phyloP scores from a whole-genome alignment of 2,329 filamentous ascomycete species.

The Xylariaceae sp. region DNA sequence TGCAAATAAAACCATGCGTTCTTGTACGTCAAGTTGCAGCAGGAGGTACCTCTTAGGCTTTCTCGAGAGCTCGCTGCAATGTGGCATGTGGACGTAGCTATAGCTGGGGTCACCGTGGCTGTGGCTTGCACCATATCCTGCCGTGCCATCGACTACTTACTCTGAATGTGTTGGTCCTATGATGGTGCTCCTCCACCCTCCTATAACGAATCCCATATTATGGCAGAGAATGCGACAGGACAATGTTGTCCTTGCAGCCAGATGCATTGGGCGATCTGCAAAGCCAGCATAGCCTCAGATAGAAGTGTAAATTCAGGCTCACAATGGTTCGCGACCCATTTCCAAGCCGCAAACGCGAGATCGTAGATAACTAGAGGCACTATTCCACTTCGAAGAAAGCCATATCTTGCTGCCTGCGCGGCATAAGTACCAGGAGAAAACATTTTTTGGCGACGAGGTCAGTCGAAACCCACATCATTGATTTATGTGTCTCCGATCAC shows the following conservation, averaged over 20 bases:
- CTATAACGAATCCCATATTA: neutral
- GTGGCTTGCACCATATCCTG: neutral
- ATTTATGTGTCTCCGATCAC: no score
- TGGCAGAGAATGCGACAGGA: no score
- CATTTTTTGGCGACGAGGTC: no score
- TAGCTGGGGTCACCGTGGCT: neutral
- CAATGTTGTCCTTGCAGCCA: neutral
- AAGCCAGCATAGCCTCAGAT: neutral
- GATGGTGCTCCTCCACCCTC: neutral
- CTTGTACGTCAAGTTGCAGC: neutral
- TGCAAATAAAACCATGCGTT: no score
- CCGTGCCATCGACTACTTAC: neutral
- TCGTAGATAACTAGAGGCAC: no score
- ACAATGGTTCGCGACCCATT: neutral
- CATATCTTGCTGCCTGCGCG: no score
- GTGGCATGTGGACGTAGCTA: neutral
- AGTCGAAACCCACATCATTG: no score
- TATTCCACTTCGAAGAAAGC: no score
- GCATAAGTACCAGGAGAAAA: no score
- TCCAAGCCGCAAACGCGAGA: neutral
- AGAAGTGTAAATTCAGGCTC: neutral
- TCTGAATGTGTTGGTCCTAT: neutral
- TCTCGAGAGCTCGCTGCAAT: slow-evolving; percentile 2
- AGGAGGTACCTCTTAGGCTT: neutral
- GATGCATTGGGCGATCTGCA: slow-evolving; percentile 1